These are phyloP conservation scores for Mytilinidion resinicola DNA, from an alignment of 495 filamentous ascomycete species.

Conservation along the genomic window DNA sequence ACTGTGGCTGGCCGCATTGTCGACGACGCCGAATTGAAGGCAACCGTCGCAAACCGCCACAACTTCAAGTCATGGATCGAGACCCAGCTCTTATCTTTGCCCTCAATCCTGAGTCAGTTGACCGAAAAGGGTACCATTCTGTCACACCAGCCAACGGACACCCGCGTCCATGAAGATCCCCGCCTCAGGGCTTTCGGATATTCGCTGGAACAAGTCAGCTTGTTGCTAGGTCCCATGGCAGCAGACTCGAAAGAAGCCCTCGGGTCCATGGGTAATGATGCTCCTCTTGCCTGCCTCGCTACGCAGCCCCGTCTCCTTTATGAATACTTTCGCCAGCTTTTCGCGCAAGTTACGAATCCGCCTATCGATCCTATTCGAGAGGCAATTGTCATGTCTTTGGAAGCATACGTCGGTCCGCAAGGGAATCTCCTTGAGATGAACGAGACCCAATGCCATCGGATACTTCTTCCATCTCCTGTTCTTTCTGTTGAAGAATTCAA, in stretches of 20 bases:
- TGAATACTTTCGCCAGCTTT: slow-evolving; percentile 98
- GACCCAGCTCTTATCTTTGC: slow-evolving; percentile 73
- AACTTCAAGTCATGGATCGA: slow-evolving; percentile 90
- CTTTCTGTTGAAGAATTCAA: slow-evolving; percentile 91
- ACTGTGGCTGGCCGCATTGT: slow-evolving; percentile 94
- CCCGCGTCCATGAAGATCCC: slow-evolving; percentile 77
- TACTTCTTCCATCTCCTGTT: slow-evolving; percentile 85
- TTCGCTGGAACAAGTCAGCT: slow-evolving; percentile 91
- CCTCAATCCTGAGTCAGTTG: slow-evolving; percentile 62
- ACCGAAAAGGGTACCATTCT: slow-evolving; percentile 56
- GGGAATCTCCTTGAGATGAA: slow-evolving; percentile 97
- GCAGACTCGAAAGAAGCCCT: slow-evolving; percentile 99
- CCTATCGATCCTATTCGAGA: slow-evolving; percentile 98
- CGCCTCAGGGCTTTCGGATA: slow-evolving; percentile 88
- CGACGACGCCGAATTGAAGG: slow-evolving; percentile 90
- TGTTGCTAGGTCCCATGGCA: slow-evolving; percentile 94
- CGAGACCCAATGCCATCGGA: slow-evolving; percentile 74
- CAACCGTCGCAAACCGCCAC: slow-evolving; percentile 72
- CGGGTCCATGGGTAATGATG: slow-evolving; percentile 99
- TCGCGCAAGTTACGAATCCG: slow-evolving; percentile 98
- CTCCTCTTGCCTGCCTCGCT: slow-evolving; percentile 86
- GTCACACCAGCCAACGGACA: slow-evolving; percentile 57
- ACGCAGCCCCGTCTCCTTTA: slow-evolving; percentile 84
- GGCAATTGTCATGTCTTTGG: slow-evolving; percentile 97
- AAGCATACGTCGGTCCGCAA: slow-evolving; percentile 96